A percentile compares a stretch with the other conserved stretches of the same genome.
phyloP scores from a whole-genome alignment of 2,329 filamentous ascomycete species.

The Trichocomaceae sp. region DNA sequence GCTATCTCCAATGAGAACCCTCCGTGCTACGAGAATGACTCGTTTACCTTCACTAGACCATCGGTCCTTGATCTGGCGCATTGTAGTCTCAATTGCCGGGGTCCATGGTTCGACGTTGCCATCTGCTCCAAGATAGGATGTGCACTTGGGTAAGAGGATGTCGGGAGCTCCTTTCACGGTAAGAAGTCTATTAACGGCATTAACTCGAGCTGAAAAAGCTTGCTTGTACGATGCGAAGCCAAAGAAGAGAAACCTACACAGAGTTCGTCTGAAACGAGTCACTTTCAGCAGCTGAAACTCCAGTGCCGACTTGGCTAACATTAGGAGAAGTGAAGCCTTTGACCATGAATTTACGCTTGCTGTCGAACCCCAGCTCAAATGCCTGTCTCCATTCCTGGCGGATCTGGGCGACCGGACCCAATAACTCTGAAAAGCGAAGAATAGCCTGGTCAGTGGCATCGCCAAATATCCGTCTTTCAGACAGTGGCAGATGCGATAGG shows the following conservation, averaged over 20 bases:
- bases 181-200: constrained; percentile 41
- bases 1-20: no score
- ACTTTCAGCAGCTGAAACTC: constrained; percentile 25
- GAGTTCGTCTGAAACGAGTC: constrained; percentile 24
- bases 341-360: constrained; percentile 78
- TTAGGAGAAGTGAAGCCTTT: constrained; percentile 46
- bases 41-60: no score
- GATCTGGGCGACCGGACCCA: constrained; percentile 55
- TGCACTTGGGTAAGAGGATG: constrained; percentile 59
- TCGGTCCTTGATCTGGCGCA: constrained; percentile 28
- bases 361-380: constrained; percentile 69
- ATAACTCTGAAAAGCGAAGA: constrained; percentile 61
- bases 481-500: constrained; percentile 52
- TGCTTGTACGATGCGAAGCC: no score
- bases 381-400: constrained; percentile 58
- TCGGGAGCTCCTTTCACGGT: constrained; percentile 75
- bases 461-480: constrained; percentile 60
- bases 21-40: no score
- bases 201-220: no score
- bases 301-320: constrained; percentile 5
- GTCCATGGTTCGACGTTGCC: constrained; percentile 50
- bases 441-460: constrained; percentile 73
- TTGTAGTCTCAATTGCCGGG: constrained; percentile 34
- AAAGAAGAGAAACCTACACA: constrained; percentile 21
- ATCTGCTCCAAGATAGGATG: constrained; percentile 50